Evolutionary conservation across 768 basidiomycete species (phyloP).

Genomic region (Amanita polypyramis): DNA sequence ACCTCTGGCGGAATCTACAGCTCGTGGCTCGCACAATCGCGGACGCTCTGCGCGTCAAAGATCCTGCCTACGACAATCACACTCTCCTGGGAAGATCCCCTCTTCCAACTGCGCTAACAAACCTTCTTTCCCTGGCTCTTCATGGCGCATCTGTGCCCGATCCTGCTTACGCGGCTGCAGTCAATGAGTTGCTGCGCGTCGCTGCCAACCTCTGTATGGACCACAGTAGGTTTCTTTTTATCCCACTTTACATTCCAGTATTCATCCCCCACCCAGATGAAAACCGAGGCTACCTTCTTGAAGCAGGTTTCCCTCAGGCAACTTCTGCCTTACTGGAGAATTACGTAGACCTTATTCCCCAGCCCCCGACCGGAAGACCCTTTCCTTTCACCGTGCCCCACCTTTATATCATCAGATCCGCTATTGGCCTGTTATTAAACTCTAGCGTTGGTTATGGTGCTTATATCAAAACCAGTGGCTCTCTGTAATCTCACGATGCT

Average conservation of each 20-base stretch:
- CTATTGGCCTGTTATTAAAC: conserved; percentile 73
- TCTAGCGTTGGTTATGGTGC: conserved; percentile 68
- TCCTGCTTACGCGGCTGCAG: conserved; percentile 34
- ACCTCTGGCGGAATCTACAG: conserved; percentile 4
- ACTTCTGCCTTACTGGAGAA: conserved; percentile 60
- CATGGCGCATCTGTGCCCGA: conserved; percentile 36
- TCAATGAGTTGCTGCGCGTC: conserved; percentile 65
- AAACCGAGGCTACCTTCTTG: conserved; percentile 62
- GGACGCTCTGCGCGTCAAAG: conserved; percentile 40
- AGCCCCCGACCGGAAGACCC: conserved; percentile 25
- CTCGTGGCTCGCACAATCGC: background rate
- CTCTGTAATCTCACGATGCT: background rate
- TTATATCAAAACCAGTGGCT: conserved; percentile 11
- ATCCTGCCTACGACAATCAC: conserved; percentile 57
- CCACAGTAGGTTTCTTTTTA: conserved; percentile 40
- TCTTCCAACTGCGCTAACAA: conserved; percentile 54
- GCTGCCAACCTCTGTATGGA: conserved; percentile 81
- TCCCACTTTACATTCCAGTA: background rate
- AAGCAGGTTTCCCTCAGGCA: conserved; percentile 59
- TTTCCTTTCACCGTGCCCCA: conserved; percentile 47
- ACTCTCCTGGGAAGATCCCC: conserved; percentile 53
- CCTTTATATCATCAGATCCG: conserved; percentile 65
- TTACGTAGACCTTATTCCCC: conserved; percentile 41
- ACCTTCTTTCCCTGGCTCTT: conserved; percentile 48
- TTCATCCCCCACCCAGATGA: conserved; percentile 38